Evolutionary conservation across 441 rosid species (phyloP).

Genomic region (Cnidoscolus chayamansa): DNA sequence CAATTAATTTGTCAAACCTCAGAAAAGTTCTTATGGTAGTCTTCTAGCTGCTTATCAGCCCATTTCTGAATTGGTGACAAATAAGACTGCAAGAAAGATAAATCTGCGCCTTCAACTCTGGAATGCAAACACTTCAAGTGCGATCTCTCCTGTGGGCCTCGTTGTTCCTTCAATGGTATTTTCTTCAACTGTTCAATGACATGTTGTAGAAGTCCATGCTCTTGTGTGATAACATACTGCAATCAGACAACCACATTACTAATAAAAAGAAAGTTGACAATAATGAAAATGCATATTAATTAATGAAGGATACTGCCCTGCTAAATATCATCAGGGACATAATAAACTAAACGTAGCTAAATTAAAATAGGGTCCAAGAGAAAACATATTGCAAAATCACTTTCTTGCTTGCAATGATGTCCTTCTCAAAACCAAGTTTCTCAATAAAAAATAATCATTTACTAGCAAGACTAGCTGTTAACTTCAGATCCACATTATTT

Average conservation of each 20-base stretch:
- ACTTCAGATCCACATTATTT: neutral
- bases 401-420: neutral
- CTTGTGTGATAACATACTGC: conserved; percentile 87
- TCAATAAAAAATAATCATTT: neutral
- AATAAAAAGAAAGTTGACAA: conserved; percentile 2
- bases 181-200: conserved; percentile 86
- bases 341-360: neutral
- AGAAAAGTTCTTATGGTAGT: conserved; percentile 83
- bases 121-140: conserved; percentile 79
- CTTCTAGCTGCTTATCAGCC: conserved; percentile 87
- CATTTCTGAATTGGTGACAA: conserved; percentile 86
- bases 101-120: conserved; percentile 65
- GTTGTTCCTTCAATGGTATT: conserved; percentile 86
- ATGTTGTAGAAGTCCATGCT: conserved; percentile 75
- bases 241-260: conserved; percentile 31
- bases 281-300: conserved; percentile 1
- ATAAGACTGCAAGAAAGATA: conserved; percentile 81
- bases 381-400: neutral
- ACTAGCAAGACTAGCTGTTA: neutral
- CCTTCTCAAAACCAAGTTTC: neutral
- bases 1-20: conserved; percentile 56
- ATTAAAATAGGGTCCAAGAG: neutral
- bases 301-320: conserved; percentile 12
- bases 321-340: neutral
- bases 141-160: conserved; percentile 95